Conservation (phyloP, 1,284 basidiomycete species). For the Neonothopanus nambi region DNA sequence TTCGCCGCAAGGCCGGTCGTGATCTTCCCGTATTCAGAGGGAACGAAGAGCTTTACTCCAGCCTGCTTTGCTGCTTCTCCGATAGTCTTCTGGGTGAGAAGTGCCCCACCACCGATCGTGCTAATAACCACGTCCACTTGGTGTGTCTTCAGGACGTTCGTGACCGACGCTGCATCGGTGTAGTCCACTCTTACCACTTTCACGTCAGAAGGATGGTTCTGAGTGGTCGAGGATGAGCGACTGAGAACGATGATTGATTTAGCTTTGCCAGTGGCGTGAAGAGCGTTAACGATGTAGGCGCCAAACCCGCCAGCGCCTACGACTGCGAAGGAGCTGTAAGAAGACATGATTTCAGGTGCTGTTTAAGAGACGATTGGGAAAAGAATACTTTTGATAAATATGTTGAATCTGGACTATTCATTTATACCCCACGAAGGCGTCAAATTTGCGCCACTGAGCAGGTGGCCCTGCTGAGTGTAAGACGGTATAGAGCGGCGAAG, state of each 20-base stretch:
- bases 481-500: too few species aligned
- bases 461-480: too few species aligned
- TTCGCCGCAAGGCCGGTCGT: background rate
- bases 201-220: background rate
- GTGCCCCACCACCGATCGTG: background rate
- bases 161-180: background rate
- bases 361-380: background rate
- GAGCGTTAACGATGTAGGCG: background rate
- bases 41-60: slow-evolving; percentile 5
- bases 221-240: slow-evolving; percentile 1
- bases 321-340: slow-evolving; percentile 21
- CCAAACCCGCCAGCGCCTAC: slow-evolving; percentile 15
- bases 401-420: too few species aligned
- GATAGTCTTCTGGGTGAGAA: background rate
- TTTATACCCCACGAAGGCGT: too few species aligned
- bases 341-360: background rate
- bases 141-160: background rate
- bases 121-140: background rate
- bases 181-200: background rate
- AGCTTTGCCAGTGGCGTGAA: background rate
- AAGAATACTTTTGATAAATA: background rate
- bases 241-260: background rate
- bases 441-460: too few species aligned
- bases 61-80: slow-evolving; percentile 4
- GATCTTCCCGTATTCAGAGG: background rate